Base-by-base conservation (phyloP, 192 early-diverging fungal genomes). In the Coemansia sp. region DNA sequence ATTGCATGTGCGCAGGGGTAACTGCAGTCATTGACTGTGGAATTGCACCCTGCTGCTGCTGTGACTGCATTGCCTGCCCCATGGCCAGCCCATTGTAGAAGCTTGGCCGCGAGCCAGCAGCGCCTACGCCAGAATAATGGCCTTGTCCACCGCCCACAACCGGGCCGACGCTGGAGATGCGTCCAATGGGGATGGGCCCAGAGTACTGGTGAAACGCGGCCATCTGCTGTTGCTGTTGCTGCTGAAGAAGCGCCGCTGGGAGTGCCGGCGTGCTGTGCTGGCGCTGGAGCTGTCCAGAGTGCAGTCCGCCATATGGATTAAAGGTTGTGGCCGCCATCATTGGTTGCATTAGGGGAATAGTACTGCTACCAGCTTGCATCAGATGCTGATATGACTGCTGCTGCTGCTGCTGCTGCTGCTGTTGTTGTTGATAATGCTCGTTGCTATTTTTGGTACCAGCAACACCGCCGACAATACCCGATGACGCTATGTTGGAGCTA, bases 211-310 rank as follows among this genome's bases (percentile, higher is more conserved):
- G 50, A 14, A 36, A 49, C 19, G 33, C 33, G 23, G 47, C 47
- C 34, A 34, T 17, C 36, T 61, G 51, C 9, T 58, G 55, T 6
- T 57, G 55, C 5, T 33, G 23, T 20, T 42, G 47, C 46, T 58
- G 56, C 39, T 36, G 35, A 10, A 25, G 30, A 15, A 46, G 14
- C 5, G 35, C 5, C 9, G 52, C 14, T 4, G 52, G 37, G 20
- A 55, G 22, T 9, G 40, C 52, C 7, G 60, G 39, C 9, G 34
- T 54, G 46, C 60, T 55, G 30, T 46, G 40, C 39, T 62, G 60
- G 30, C 60, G 51, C 18, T 46, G 52, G 4, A 62, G 18, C 4
- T 56, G 48, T 3, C 25, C 41, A 7, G 55, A 48, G 1, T 34
- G 47, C 41, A 28, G 30, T 11, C 30, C 14, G n/a, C 46, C 58